Base-by-base conservation (phyloP, 116 monocot genomes). In the Trichopus zeylanicus region DNA sequence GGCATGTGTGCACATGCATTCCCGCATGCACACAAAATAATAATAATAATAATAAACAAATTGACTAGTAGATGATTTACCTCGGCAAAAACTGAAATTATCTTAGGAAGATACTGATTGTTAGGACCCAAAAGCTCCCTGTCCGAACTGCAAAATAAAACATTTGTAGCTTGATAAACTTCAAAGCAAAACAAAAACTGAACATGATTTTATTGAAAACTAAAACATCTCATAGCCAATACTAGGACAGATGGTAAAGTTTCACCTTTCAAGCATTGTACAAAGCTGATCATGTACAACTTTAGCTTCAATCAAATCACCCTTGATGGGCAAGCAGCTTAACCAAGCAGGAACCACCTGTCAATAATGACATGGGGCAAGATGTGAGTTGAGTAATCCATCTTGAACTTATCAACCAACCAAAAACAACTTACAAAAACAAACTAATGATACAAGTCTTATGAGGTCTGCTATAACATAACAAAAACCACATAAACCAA, bases 291-390 rank as follows among this genome's bases (percentile, higher is more conserved):
- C 86, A 53, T 94, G 94, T 24, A 94, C 89, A 67, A 86, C 59
- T 71, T 89, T 94, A 59, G 94, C 94, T 64, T 94, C 94, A 46
- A 78, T 76, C 51, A 89, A 21, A 72, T 94, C 94, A 38, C 62
- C 59, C 60, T 80, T 94, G 53, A 94, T 78, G 20, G 94, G 94
- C 62, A 94, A 73, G 61, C 89, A 89, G 63, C 72, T 78, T 27
- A 94, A 67, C 94, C 94, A 94, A 60, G 78, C 86, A 62, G 94
- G 89, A 68, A 94, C n/a, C 37, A 94, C 71, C 94, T 94, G 66
- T 11, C 31, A 71, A 56, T 21, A 0, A 31, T 12, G 60, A 4
- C 42, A 42, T 42, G 42, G 42, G 4, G 42, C 3, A 42, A 37
- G 8, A 37, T 37, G 8, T 11, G 15, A 15, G 0, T n/a, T n/a